Conservation (phyloP, 2,329 filamentous ascomycete genomes). For the Colletotrichum tofieldiae region DNA sequence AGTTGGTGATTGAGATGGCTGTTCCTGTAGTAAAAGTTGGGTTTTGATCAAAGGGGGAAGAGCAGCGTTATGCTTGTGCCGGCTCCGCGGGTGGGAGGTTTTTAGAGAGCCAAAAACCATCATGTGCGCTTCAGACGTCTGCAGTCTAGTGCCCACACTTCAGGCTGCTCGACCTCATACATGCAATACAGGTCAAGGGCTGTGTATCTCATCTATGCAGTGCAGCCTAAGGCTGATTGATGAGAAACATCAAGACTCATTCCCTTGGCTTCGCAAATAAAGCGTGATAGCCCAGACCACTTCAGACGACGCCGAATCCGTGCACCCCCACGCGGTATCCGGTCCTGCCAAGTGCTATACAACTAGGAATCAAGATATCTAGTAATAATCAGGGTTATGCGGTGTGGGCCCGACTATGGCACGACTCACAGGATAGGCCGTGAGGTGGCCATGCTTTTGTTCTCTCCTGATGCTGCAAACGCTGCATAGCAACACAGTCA, state of each 20-base stretch:
- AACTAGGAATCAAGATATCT: background rate
- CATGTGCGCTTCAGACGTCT: too few species aligned
- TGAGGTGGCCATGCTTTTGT: background rate
- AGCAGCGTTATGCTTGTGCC: too few species aligned
- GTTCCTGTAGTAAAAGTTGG: background rate
- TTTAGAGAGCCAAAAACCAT: too few species aligned
- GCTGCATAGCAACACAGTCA: slow-evolving; percentile 10
- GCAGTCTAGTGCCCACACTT: too few species aligned
- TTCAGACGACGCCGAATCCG: background rate
- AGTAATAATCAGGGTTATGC: background rate
- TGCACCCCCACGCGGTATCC: background rate
- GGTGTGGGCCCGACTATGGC: background rate
- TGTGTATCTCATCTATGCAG: background rate
- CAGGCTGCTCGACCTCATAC: too few species aligned
- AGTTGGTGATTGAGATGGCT: background rate
- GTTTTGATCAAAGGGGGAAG: too few species aligned
- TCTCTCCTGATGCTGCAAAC: slow-evolving; percentile 17
- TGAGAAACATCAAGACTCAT: background rate
- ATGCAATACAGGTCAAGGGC: too few species aligned
- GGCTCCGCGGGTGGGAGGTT: too few species aligned
- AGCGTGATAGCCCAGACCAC: background rate
- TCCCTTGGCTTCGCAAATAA: background rate
- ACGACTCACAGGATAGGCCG: background rate
- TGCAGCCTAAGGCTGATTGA: background rate
- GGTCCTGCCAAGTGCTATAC: background rate